These are phyloP conservation scores for Fragaria vesca DNA, from an alignment of 306 rosid species.

Conservation along the genomic window DNA sequence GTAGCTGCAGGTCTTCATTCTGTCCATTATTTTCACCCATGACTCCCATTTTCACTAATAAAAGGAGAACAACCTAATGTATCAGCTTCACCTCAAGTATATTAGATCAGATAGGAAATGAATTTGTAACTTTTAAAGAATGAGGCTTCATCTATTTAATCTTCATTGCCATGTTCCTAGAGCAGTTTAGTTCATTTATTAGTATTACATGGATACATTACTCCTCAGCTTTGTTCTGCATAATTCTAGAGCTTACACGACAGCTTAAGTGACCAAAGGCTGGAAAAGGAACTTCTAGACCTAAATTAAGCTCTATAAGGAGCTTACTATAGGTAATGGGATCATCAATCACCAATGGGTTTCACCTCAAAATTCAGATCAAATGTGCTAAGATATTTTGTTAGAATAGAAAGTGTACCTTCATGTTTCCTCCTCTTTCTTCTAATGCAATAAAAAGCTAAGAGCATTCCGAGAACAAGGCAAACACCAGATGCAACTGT, in stretches of 20 bases:
- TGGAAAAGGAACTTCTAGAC: background rate
- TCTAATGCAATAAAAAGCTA: constrained; percentile 20
- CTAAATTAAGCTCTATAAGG: background rate
- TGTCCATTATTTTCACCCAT: background rate
- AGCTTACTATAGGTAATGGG: too few species aligned
- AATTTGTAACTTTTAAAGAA: background rate
- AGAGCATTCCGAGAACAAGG: constrained; percentile 12
- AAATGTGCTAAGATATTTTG: background rate
- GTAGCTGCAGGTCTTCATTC: constrained; percentile 34
- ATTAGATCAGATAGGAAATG: background rate
- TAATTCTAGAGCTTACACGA: background rate
- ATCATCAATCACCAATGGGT: background rate
- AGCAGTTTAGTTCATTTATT: background rate
- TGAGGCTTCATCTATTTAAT: background rate
- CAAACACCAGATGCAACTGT: background rate
- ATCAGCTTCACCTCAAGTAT: background rate
- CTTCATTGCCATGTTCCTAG: background rate
- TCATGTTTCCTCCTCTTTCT: constrained; percentile 4
- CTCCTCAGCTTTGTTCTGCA: background rate
- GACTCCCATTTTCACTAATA: background rate
- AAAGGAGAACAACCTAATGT: background rate
- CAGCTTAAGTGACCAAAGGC: background rate
- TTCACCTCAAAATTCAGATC: background rate
- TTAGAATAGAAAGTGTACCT: constrained; percentile 19
- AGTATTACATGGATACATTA: background rate